These are phyloP conservation scores for Monosporozyma solicola DNA, from an alignment of 805 yeast species.

Conservation along the genomic window DNA sequence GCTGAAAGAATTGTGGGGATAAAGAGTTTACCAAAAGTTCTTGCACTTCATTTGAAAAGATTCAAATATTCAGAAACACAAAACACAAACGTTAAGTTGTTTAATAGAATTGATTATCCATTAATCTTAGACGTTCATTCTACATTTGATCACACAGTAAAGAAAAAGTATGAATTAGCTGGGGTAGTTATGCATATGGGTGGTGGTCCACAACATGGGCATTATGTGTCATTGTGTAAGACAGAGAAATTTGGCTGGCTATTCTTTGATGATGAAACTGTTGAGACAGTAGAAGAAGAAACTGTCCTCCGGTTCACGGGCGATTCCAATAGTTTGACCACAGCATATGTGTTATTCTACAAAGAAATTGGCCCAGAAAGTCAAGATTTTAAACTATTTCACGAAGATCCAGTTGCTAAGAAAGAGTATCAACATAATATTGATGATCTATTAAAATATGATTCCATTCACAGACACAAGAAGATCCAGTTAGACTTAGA, in stretches of 20 bases:
- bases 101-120: conserved; percentile 78
- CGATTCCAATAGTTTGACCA: conserved; percentile 74
- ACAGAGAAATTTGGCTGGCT: conserved; percentile 79
- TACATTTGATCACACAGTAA: conserved; percentile 35
- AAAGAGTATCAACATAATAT: conserved; percentile 14
- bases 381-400: neutral
- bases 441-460: conserved; percentile 17
- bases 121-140: conserved; percentile 54
- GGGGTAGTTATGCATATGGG: conserved; percentile 92
- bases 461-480: conserved; percentile 11
- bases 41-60: conserved; percentile 80
- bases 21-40: conserved; percentile 63
- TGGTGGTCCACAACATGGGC: conserved; percentile 97
- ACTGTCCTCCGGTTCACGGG: conserved; percentile 84
- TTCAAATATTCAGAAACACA: conserved; percentile 81
- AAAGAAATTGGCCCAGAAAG: conserved; percentile 37
- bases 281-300: conserved; percentile 73
- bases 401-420: neutral
- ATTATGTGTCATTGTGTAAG: conserved; percentile 80
- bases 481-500: neutral
- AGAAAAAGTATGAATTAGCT: conserved; percentile 63
- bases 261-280: conserved; percentile 90
- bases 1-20: conserved; percentile 86
- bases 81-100: conserved; percentile 74
- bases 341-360: conserved; percentile 85